Percentiles rank a stretch among this genome's conserved stretches.
phyloP scores from a whole-genome alignment of 805 yeast genomes.

The Isabelozyma gotoi region DNA sequence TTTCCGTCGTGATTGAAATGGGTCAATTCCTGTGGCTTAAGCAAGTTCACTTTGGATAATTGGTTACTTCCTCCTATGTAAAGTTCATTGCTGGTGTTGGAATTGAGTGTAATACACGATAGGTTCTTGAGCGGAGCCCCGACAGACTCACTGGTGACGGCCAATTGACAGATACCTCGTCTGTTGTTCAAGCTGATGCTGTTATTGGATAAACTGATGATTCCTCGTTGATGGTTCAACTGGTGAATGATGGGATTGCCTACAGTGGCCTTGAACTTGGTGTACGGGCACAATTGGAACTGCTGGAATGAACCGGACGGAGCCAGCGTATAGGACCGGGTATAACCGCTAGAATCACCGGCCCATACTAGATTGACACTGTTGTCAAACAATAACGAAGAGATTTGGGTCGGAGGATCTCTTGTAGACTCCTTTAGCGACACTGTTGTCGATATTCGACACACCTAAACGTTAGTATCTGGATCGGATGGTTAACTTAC shows the following conservation, averaged over 20 bases:
- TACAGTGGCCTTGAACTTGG: constrained; percentile 29
- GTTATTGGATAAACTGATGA: constrained; percentile 31
- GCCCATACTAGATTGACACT: constrained; percentile 81
- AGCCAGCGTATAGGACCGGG: constrained; percentile 26
- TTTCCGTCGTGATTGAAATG: constrained; percentile 41
- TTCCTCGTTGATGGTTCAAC: constrained; percentile 30
- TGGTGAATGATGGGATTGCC: constrained; percentile 25
- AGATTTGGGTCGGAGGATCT: constrained; percentile 13
- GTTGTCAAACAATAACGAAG: constrained; percentile 56
- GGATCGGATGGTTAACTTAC: not conserved
- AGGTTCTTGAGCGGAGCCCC: constrained; percentile 14
- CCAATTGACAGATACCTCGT: constrained; percentile 29
- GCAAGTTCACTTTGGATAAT: constrained; percentile 33
- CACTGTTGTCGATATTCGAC: constrained; percentile 21
- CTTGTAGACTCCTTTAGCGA: constrained; percentile 6
- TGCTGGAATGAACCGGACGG: constrained; percentile 16
- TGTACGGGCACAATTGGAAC: constrained; percentile 32
- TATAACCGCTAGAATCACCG: constrained; percentile 64
- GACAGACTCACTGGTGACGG: constrained; percentile 11
- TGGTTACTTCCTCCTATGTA: constrained; percentile 22
- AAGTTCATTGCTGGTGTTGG: constrained; percentile 28
- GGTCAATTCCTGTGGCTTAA: constrained; percentile 22
- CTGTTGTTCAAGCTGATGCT: constrained; percentile 34
- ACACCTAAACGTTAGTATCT: constrained; percentile 20
- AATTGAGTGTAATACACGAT: constrained; percentile 33